Base-by-base conservation (phyloP, 345 rosid genomes). In the Hirschfeldia incana region DNA sequence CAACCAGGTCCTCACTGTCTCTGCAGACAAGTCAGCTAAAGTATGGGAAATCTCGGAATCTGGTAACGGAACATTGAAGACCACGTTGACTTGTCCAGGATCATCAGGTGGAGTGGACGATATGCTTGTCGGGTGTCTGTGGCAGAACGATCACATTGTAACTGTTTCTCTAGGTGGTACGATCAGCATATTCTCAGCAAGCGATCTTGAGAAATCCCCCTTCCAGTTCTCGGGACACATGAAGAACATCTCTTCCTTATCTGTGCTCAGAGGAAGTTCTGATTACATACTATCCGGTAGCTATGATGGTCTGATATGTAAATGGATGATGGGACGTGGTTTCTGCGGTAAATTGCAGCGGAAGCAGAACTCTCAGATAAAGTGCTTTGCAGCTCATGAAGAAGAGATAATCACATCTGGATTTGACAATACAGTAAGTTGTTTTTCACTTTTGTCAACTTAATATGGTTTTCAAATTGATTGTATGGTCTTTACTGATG, bases 21-120 rank as follows among this genome's bases (percentile, higher is more conserved):
- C 98, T 80, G 98, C 98, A 55, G 98, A 94, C 86, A 94, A 94
- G 89, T 88, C 98, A 55, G 97, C 97, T 5, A 94, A 94, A 86
- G 80, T 94, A 59, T 94, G 98, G 98, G 94, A 91, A 58, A 92
- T 94, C 73, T 83, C 85, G 49, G 94, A 89, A 58, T 84, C 86
- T 49, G 94, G 97, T 73, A 85, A 71, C 66, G 97, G 98, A 64
- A 87, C 80, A 33, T 70, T 91, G 83, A 83, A 71, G 81, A 94
- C 88, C 76, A 92, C 98, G 12, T 79, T 92, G 86, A 78, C 81
- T 57, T 85, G 85, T 83, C 58, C 91, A 60, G 91, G 90, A 71
- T 83, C 89, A 73, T 86, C 89, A 2, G 97, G 97, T 13, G 97
- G 97, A 75, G 86, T 94, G 63, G 94, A 94, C 58, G 98, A 91